phyloP scores from a whole-genome alignment of 352 stramenopile genomes.

The Globisporangium sylvaticum region DNA sequence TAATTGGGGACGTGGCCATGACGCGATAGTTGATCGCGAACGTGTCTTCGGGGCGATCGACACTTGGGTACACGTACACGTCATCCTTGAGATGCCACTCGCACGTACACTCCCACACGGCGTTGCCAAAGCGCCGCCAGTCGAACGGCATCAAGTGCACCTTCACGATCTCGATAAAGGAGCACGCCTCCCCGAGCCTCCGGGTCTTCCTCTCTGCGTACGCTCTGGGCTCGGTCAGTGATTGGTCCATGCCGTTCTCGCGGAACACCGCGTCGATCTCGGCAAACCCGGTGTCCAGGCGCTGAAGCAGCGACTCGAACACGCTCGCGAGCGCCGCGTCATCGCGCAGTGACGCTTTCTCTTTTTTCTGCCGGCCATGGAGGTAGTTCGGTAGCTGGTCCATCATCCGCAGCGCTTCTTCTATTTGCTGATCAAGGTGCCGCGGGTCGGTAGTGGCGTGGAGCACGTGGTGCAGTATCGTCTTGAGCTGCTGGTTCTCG shows the following conservation, averaged over 20 bases:
- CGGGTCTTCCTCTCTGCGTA: not conserved
- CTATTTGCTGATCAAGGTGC: too few relatives aligned
- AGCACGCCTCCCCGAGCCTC: not conserved
- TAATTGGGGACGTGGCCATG: not conserved
- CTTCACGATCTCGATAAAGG: not conserved
- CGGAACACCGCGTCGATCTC: not conserved
- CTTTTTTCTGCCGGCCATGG: not conserved
- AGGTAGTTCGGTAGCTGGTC: not conserved
- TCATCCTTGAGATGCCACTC: conserved; percentile 6
- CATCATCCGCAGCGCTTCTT: too few relatives aligned
- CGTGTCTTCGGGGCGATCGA: conserved; percentile 5
- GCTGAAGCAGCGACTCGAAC: not conserved
- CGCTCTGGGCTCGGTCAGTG: not conserved
- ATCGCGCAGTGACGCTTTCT: not conserved
- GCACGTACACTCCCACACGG: conserved; percentile 2
- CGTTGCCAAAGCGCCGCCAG: not conserved
- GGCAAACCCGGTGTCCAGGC: not conserved
- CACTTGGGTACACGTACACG: conserved; percentile 3
- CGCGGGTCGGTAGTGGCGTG: too few relatives aligned
- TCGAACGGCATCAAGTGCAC: not conserved
- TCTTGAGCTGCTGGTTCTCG: conserved; percentile 9
- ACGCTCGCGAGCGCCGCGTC: not conserved
- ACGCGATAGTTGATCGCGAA: conserved; percentile 11
- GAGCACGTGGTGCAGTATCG: not conserved
- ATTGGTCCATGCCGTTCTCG: not conserved